Percentiles rank a stretch among this genome's conserved stretches.
phyloP scores from a whole-genome alignment of 768 basidiomycete species.

The Tephrocybe sp. region DNA sequence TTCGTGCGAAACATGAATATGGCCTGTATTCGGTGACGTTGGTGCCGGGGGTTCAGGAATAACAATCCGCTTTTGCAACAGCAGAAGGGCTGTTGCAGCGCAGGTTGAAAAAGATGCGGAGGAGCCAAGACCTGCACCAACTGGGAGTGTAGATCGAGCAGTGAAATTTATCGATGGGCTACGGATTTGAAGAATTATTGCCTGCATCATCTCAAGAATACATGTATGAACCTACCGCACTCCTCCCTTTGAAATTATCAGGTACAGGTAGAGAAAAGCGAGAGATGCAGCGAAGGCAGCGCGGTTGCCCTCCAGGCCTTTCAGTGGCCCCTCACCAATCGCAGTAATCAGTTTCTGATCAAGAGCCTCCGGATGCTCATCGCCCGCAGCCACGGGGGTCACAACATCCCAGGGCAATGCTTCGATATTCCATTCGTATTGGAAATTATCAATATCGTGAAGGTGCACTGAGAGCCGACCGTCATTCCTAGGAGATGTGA shows the following conservation, averaged over 20 bases:
- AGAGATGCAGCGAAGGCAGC: conserved; percentile 43
- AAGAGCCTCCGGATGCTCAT: conserved; percentile 60
- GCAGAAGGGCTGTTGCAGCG: conserved; percentile 73
- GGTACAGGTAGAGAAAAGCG: conserved; percentile 93
- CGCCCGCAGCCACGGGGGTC: conserved; percentile 46
- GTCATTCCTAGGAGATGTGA: conserved; percentile 73
- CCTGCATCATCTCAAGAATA: conserved; percentile 13
- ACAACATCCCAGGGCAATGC: conserved; percentile 78
- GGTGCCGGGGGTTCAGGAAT: conserved; percentile 50
- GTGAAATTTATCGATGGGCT: conserved; percentile 81
- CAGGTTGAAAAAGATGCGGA: conserved; percentile 95
- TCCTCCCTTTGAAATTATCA: conserved; percentile 60
- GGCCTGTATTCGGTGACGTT: conserved; percentile 41
- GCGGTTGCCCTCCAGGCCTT: conserved; percentile 32
- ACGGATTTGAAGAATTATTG: conserved; percentile 13
- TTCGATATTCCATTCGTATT: conserved; percentile 77
- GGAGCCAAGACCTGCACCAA: conserved; percentile 95
- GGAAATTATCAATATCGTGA: conserved; percentile 74
- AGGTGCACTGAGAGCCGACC: conserved; percentile 73
- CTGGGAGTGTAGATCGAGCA: conserved; percentile 85
- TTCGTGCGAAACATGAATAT: conserved; percentile 61
- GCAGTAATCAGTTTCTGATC: conserved; percentile 74
- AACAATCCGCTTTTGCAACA: conserved; percentile 68
- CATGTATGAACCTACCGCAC: conserved; percentile 46
- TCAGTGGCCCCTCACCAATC: conserved; percentile 48